Evolutionary conservation across 2,329 filamentous ascomycete genomes (phyloP).

Genomic region (Zasmidium citrigriseum): DNA sequence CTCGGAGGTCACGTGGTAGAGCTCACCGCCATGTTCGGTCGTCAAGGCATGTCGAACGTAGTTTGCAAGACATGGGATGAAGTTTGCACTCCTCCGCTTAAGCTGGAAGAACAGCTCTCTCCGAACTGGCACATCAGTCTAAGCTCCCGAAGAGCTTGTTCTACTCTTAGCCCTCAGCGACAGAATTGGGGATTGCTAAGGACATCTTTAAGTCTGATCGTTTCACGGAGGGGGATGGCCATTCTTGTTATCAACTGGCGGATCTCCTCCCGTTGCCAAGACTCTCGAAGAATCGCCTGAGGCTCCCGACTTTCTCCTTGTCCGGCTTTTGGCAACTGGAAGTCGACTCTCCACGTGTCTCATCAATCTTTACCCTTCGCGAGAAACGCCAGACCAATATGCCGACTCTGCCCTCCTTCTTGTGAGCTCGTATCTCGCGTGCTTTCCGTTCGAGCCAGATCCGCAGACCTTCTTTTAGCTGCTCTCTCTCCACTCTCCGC

Average conservation of each 20-base stretch:
- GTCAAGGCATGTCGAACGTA: too few species aligned
- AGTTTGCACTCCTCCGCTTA: too few species aligned
- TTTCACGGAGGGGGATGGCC: too few species aligned
- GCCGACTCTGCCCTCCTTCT: slow-evolving; percentile 40
- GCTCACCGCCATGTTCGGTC: too few species aligned
- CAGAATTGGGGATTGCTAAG: too few species aligned
- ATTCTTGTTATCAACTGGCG: too few species aligned
- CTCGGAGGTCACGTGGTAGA: background rate
- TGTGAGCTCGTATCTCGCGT: slow-evolving; percentile 36
- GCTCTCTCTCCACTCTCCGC: slow-evolving; percentile 65
- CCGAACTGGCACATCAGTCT: too few species aligned
- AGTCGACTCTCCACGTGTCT: slow-evolving; percentile 2
- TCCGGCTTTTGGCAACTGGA: slow-evolving; percentile 18
- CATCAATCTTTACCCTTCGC: slow-evolving; percentile 45
- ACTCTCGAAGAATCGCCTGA: slow-evolving; percentile 58
- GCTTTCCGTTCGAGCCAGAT: slow-evolving; percentile 59
- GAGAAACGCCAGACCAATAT: slow-evolving; percentile 44
- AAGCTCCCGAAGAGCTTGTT: too few species aligned
- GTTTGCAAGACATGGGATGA: too few species aligned
- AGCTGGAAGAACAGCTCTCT: too few species aligned
- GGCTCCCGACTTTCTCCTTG: slow-evolving; percentile 46
- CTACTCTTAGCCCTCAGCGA: too few species aligned
- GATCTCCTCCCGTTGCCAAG: slow-evolving; percentile 9
- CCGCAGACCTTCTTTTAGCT: slow-evolving; percentile 66
- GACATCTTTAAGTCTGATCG: too few species aligned